Evolutionary conservation across 2,329 filamentous ascomycete species (phyloP), one percentile per base, ranked within the genome.

Genomic region (Raffaelea ambrosiae): DNA sequence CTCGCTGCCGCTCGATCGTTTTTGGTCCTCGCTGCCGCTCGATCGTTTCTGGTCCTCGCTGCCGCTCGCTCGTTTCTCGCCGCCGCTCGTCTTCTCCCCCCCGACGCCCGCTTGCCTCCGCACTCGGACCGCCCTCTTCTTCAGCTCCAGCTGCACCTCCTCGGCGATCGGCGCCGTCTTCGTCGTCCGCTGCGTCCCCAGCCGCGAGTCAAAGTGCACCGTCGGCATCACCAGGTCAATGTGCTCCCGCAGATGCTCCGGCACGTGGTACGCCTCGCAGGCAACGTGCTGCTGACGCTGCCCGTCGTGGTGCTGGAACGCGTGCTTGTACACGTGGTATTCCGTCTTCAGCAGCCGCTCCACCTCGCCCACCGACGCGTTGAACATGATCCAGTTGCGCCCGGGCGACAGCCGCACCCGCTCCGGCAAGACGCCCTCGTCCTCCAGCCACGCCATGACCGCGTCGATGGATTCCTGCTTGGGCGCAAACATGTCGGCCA

Each of bases 361-460:
- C 5, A 73, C 68, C 57, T 81, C 72, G 33, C 67, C 62, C 3
- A 72, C 71, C 5, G 73, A 73, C 9, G 74, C 74, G 48, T 77
- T 68, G 56, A 81, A 78, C 11, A 67, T 63, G 19, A 80, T 57
- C 74, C 76, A 80, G 44, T 70, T 71, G 46, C 71, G 68, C 23
- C 71, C 71, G 39, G 67, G 65, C 0, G 76, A 29, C 26, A 76
- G 68, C 38, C 62, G 63, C 40, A 81, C 66, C 4, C 74, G 67
- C 3, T 64, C 63, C 3, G 60, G 58, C 18, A 66, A 56, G 40
- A 83, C 74, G 7, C 78, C 79, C 20, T 71, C 68, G 5, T 61
- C 58, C 7, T 26, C 31, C n/a, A 82, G 66, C 78, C 78, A 83
- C 9, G 64, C 55, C 55, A 69, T 69, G 26, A 81, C 73, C 1